A percentile compares a stretch with the other conserved stretches of the same genome.
These are phyloP conservation scores for Pseudogymnoascus sp. DNA, from an alignment of 2,329 filamentous ascomycete species.

Conservation along the genomic window DNA sequence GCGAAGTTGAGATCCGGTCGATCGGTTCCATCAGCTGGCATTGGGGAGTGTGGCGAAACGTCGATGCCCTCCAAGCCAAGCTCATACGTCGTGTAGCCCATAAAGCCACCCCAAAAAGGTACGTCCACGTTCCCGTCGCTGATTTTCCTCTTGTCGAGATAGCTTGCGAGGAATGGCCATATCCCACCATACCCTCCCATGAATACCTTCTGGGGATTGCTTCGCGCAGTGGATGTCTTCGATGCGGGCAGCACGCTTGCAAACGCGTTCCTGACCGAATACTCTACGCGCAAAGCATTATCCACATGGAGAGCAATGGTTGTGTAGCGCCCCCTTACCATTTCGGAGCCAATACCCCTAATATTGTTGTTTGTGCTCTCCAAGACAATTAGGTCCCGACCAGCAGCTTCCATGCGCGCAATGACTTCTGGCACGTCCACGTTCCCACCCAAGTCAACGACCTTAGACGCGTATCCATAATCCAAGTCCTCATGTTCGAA, in stretches of 20 bases:
- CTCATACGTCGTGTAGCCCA: constrained; percentile 64
- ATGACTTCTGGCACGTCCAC: constrained; percentile 47
- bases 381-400: constrained; percentile 44
- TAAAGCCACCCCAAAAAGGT: constrained; percentile 63
- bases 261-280: constrained; percentile 42
- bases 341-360: constrained; percentile 35
- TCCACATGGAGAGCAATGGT: constrained; percentile 63
- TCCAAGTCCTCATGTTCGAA: constrained; percentile 12
- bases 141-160: constrained; percentile 35
- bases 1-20: constrained; percentile 54
- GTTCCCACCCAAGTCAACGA: constrained; percentile 37
- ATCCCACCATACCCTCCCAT: constrained; percentile 22
- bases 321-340: constrained; percentile 57
- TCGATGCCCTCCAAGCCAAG: constrained; percentile 49
- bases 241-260: constrained; percentile 24
- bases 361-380: constrained; percentile 34
- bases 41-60: constrained; percentile 29
- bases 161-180: constrained; percentile 27
- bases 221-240: background rate
- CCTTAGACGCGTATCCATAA: constrained; percentile 33
- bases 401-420: constrained; percentile 31
- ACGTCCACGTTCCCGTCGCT: constrained; percentile 25
- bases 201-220: background rate
- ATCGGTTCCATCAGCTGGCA: constrained; percentile 15
- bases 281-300: constrained; percentile 48